These are phyloP conservation scores for Botryosphaeria dothidea DNA, from an alignment of 2,329 filamentous ascomycete genomes.

Conservation along the genomic window DNA sequence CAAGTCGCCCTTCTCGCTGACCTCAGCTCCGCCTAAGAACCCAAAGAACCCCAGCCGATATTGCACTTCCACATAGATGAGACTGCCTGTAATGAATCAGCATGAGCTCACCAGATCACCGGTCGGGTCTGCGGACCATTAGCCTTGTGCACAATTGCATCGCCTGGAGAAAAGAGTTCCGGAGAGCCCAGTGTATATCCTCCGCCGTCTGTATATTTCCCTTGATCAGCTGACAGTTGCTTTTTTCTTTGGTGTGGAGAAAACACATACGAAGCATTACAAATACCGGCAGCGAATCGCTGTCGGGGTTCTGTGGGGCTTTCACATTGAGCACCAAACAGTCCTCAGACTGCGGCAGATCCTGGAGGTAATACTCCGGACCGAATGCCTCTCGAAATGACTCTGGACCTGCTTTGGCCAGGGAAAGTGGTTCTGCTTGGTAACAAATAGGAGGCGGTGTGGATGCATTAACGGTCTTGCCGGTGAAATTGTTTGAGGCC, in stretches of 20 bases:
- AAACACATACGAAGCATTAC: slow-evolving; percentile 32
- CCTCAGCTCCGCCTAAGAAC: slow-evolving; percentile 60
- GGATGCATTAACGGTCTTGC: slow-evolving; percentile 29
- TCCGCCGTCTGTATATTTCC: slow-evolving; percentile 1
- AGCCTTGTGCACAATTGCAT: slow-evolving; percentile 4
- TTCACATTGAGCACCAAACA: slow-evolving; percentile 45
- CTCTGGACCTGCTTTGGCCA: not conserved
- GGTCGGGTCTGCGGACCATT: not conserved
- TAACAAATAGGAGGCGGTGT: slow-evolving; percentile 28
- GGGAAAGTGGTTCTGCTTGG: slow-evolving; percentile 25
- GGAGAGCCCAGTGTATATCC: slow-evolving; percentile 5
- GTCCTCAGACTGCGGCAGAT: slow-evolving; percentile 33
- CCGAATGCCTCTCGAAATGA: not conserved
- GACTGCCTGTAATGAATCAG: slow-evolving; percentile 41
- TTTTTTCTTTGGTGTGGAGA: too few species aligned
- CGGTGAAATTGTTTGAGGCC: slow-evolving; percentile 23
- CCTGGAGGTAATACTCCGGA: not conserved
- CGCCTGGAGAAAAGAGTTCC: not conserved
- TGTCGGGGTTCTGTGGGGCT: slow-evolving; percentile 35
- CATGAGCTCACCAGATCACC: too few species aligned
- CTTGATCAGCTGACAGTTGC: too few species aligned
- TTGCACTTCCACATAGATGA: slow-evolving; percentile 63
- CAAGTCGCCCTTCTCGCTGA: slow-evolving; percentile 55
- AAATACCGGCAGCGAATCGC: slow-evolving; percentile 30
- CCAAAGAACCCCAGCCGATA: slow-evolving; percentile 65